These are phyloP conservation scores for Dactylonectria estremocensis DNA, from an alignment of 2,329 filamentous ascomycete genomes.

Conservation along the genomic window DNA sequence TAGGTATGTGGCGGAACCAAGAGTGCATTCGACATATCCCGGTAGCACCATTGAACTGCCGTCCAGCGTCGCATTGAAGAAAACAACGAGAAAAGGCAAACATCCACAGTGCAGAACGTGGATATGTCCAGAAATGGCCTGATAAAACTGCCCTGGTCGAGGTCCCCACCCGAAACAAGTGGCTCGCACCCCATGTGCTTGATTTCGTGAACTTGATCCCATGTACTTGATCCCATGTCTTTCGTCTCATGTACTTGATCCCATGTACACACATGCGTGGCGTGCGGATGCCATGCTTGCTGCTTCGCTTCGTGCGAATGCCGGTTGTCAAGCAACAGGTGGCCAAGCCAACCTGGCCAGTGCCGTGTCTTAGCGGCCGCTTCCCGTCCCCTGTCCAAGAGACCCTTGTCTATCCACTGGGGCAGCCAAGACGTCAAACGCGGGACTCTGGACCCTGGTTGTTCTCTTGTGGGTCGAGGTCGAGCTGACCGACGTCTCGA, in stretches of 20 bases:
- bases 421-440: slow-evolving; percentile 21
- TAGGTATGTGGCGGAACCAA: slow-evolving; percentile 6
- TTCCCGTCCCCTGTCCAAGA: slow-evolving; percentile 34
- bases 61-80: slow-evolving; percentile 19
- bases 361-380: slow-evolving; percentile 36
- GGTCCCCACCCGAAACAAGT: slow-evolving; percentile 27
- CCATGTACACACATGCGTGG: too few species aligned
- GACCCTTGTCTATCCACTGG: slow-evolving; percentile 16
- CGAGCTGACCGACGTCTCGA: not conserved
- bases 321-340: too few species aligned
- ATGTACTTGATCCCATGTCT: too few species aligned
- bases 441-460: slow-evolving; percentile 26
- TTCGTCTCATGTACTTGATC: too few species aligned
- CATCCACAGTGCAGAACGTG: slow-evolving; percentile 12
- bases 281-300: too few species aligned
- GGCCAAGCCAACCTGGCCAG: slow-evolving; percentile 21
- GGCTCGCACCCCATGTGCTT: slow-evolving; percentile 21
- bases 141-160: slow-evolving; percentile 1
- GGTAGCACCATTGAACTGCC: slow-evolving; percentile 1
- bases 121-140: slow-evolving; percentile 14
- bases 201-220: not conserved
- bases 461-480: not conserved
- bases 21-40: not conserved
- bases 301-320: too few species aligned
- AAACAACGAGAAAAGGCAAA: slow-evolving; percentile 1